A percentile compares a stretch with the other conserved stretches of the same genome.
phyloP scores from a whole-genome alignment of 768 basidiomycete genomes.

The Pisolithus marmoratus region DNA sequence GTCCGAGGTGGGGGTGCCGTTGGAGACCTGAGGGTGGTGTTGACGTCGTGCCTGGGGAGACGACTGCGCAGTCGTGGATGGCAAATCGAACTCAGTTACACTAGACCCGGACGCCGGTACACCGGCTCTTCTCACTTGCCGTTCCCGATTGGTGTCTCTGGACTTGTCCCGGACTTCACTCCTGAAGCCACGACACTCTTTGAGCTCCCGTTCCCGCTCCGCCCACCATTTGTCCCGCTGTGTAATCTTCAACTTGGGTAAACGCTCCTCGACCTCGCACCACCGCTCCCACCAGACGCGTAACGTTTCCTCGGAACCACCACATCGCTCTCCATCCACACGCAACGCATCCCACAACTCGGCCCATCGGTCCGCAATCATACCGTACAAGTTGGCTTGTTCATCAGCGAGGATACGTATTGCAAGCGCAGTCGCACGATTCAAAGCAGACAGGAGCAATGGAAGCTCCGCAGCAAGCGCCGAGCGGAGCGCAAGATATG shows the following conservation, averaged over 20 bases:
- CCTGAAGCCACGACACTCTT: constrained; percentile 11
- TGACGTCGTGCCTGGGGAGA: neutral
- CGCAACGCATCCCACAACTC: constrained; percentile 83
- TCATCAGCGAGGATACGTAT: constrained; percentile 48
- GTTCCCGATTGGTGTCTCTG: constrained; percentile 9
- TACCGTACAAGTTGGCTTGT: constrained; percentile 56
- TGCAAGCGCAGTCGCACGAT: constrained; percentile 51
- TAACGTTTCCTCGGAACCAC: constrained; percentile 61
- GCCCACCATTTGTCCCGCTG: constrained; percentile 32
- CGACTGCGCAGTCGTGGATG: neutral
- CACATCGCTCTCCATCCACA: constrained; percentile 65
- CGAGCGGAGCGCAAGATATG: constrained; percentile 70
- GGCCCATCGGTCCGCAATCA: constrained; percentile 61
- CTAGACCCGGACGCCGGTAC: neutral
- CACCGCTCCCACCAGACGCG: constrained; percentile 68
- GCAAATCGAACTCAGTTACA: neutral
- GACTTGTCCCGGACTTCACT: constrained; percentile 5
- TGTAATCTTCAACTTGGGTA: constrained; percentile 35
- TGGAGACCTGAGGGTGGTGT: neutral
- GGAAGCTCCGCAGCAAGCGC: constrained; percentile 73
- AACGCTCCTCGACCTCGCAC: constrained; percentile 54
- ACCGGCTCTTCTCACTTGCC: constrained; percentile 4
- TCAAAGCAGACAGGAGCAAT: constrained; percentile 49
- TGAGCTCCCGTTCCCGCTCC: constrained; percentile 22
- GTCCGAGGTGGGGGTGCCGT: constrained; percentile 6